These are phyloP conservation scores for Hyaloperonospora arabidopsidis DNA, from an alignment of 352 stramenopile species.

Conservation along the genomic window DNA sequence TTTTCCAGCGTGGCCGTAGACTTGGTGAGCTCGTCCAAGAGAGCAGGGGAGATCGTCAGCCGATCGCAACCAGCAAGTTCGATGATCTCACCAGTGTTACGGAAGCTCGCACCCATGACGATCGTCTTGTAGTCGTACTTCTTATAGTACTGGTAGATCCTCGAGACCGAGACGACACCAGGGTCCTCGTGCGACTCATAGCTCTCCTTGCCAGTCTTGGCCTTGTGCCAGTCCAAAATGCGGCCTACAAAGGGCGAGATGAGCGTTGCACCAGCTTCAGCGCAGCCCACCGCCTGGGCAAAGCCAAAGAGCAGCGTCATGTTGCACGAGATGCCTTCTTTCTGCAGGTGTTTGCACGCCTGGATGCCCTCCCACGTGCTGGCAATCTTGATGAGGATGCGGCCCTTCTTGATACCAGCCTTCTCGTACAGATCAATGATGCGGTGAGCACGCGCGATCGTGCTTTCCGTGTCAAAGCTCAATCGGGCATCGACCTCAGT, in stretches of 20 bases:
- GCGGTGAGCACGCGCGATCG: conserved; percentile 86
- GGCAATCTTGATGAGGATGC: conserved; percentile 98
- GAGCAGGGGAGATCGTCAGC: conserved; percentile 94
- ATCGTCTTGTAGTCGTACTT: conserved; percentile 94
- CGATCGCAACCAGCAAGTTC: conserved; percentile 95
- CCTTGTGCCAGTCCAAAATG: conserved; percentile 97
- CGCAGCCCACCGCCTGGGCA: conserved; percentile 91
- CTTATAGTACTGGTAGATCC: conserved; percentile 99
- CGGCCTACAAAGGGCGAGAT: conserved; percentile 94
- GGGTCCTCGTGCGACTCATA: conserved; percentile 94
- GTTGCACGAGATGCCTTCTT: conserved; percentile 97
- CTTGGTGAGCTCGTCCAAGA: conserved; percentile 90
- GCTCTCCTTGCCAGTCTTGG: conserved; percentile 85
- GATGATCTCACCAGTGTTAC: conserved; percentile 95
- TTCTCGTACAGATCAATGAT: conserved; percentile 98
- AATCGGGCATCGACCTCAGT: conserved; percentile 98
- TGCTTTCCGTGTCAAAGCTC: conserved; percentile 93
- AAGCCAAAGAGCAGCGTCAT: conserved; percentile 98
- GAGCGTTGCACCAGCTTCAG: conserved; percentile 93
- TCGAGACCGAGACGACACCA: conserved; percentile 92
- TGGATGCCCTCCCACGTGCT: conserved; percentile 97
- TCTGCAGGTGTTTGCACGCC: conserved; percentile 92
- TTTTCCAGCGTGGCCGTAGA: conserved; percentile 55
- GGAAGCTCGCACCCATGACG: conserved; percentile 93
- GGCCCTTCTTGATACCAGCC: conserved; percentile 88